These are phyloP conservation scores for Erodium moschatum DNA, from an alignment of 441 rosid species.

Conservation along the genomic window DNA sequence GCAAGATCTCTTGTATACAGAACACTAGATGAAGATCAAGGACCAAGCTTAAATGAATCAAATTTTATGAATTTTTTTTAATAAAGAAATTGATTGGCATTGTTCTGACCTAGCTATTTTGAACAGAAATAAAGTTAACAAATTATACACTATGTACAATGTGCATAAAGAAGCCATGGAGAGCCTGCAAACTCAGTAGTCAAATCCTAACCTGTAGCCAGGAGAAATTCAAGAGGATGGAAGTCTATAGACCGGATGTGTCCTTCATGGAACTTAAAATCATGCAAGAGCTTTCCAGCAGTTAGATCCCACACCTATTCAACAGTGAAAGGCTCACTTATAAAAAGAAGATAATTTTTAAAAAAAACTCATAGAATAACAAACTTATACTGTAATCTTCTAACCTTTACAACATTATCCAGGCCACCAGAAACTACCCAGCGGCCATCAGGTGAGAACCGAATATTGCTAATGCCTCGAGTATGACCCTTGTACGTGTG, in stretches of 20 bases:
- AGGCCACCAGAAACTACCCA: constrained; percentile 98
- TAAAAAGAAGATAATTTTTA: constrained; percentile 1
- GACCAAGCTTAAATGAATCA: not conserved
- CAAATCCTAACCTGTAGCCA: constrained; percentile 66
- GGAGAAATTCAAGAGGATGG: constrained; percentile 93
- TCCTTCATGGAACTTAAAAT: constrained; percentile 85
- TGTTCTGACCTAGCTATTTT: not conserved
- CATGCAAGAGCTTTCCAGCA: constrained; percentile 94
- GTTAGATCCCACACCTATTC: constrained; percentile 93
- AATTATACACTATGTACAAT: not conserved
- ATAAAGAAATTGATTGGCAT: not conserved
- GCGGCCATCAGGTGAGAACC: constrained; percentile 93
- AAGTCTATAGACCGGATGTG: constrained; percentile 75
- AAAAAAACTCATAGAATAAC: not conserved
- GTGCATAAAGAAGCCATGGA: not conserved
- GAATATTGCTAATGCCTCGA: constrained; percentile 61
- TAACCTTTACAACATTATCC: constrained; percentile 83
- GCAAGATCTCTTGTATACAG: not conserved
- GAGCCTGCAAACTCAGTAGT: constrained; percentile 13
- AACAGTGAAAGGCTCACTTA: constrained; percentile 13
- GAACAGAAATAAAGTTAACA: not conserved
- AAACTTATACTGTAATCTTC: not conserved
- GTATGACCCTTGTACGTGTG: constrained; percentile 93
- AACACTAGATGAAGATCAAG: not conserved
- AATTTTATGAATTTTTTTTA: too few relatives aligned